Percentiles rank a stretch among this genome's conserved stretches.
Conservation (phyloP, 768 basidiomycete species). For the Clathrus columnatus region DNA sequence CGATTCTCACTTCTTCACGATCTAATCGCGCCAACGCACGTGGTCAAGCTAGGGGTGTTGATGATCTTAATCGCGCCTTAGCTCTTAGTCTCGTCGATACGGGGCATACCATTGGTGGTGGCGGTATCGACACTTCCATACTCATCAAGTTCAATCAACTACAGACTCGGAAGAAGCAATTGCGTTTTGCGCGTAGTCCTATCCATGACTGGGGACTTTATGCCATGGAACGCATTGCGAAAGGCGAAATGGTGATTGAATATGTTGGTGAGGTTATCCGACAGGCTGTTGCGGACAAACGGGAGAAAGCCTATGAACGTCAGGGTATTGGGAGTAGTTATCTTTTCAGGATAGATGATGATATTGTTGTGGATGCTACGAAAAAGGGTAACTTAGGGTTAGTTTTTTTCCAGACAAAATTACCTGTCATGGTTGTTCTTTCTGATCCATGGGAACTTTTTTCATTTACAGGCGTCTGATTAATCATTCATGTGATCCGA, state of each 20-base stretch:
- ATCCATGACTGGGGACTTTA: conserved; percentile 99
- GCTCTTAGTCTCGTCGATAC: conserved; percentile 70
- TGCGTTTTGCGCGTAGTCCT: conserved; percentile 88
- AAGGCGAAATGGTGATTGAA: conserved; percentile 98
- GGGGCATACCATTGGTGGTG: conserved; percentile 47
- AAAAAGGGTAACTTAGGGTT: conserved; percentile 99
- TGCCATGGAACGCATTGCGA: conserved; percentile 90
- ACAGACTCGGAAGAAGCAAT: conserved; percentile 94
- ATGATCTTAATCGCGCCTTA: conserved; percentile 82
- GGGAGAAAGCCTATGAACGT: conserved; percentile 94
- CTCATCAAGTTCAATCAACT: conserved; percentile 91
- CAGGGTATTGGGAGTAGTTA: conserved; percentile 98
- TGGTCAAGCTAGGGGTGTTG: conserved; percentile 83
- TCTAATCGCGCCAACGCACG: conserved; percentile 91
- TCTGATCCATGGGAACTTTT: not conserved
- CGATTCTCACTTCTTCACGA: conserved; percentile 61
- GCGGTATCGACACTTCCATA: conserved; percentile 8
- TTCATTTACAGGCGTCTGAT: conserved; percentile 61
- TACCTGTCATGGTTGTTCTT: conserved; percentile 11
- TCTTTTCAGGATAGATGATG: conserved; percentile 95
- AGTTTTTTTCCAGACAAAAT: conserved; percentile 25
- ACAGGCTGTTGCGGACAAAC: conserved; percentile 89
- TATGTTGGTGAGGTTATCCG: conserved; percentile 98
- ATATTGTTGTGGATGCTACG: conserved; percentile 96
- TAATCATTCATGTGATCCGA: conserved; percentile 97